Base-by-base conservation (phyloP, 345 rosid species). In the Aquilaria malaccensis region DNA sequence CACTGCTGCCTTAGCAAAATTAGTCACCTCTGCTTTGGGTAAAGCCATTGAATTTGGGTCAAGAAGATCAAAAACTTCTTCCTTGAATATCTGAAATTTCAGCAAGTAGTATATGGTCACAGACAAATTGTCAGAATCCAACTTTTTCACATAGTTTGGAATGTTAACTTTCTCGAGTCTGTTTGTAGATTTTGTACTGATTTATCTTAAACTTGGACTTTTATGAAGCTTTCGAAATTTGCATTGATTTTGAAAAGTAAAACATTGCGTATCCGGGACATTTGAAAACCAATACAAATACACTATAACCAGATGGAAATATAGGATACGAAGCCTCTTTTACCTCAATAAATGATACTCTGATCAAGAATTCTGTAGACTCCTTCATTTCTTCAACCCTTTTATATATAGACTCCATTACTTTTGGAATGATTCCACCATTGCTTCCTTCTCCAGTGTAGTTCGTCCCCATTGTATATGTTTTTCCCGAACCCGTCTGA, bases 301-400 rank as follows among this genome's bases (percentile, higher is more conserved):
- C 33, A 50, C 2, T 3, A 9, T 54, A 11, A 22, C 7, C 22
- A 12, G 29, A 13, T 52, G 3, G 22, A 52, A 12, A 52, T 13
- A 15, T 4, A 32, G 15, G 2, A 9, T 14, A 58, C 32, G 53
- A 46, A 58, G 41, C 33, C 7, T 30, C 12, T 51, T 33, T 56
- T 70, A 94, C 97, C 97, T 94, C 99, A 62, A 94, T 94, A 68
- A 91, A 94, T 30, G 99, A 90, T 13, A 94, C 96, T 59, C 99
- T 70, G 10, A 91, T 90, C 71, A 94, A 67, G 51, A 86, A 77
- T 59, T 94, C 95, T 0, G 78, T 67, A 0, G 81, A 72, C 11
- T 81, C 85, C 66, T 68, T 82, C 22, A 59, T 65, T 4, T 66
- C 67, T 60, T 83, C 86, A 2, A 83, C 86, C 61, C 72, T 83